Percentiles rank a stretch among this genome's conserved stretches.
Conservation (phyloP, 768 basidiomycete species). For the Suillus alpinus region DNA sequence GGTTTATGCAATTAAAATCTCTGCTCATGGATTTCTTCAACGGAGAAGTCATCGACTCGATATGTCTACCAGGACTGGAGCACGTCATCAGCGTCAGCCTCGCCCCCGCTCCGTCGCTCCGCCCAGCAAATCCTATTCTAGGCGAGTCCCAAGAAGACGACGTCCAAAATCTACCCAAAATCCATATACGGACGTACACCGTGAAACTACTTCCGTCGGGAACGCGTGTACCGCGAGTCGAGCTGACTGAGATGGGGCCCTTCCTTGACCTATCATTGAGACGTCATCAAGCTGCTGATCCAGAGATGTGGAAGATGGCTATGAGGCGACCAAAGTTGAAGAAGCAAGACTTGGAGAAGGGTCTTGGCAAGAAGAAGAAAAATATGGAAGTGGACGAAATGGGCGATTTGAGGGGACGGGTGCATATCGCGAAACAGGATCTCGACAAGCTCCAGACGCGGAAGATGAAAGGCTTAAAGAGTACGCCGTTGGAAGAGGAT, state of each 20-base stretch:
- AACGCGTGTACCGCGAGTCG: conserved; percentile 74
- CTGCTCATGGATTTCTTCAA: conserved; percentile 90
- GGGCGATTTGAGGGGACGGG: conserved; percentile 90
- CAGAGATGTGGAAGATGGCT: conserved; percentile 78
- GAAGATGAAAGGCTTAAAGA: conserved; percentile 94
- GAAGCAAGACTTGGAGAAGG: conserved; percentile 83
- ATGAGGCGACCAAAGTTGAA: conserved; percentile 83
- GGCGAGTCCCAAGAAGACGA: conserved; percentile 35
- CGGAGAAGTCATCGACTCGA: conserved; percentile 77
- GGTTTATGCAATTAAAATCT: conserved; percentile 89
- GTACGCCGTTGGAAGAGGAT: conserved; percentile 24
- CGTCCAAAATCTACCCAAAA: conserved; percentile 58
- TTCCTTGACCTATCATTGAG: conserved; percentile 80
- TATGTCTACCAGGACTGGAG: conserved; percentile 82
- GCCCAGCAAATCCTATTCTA: conserved; percentile 30
- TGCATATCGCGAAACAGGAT: conserved; percentile 91
- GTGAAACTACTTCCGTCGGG: conserved; percentile 73
- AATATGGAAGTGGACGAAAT: conserved; percentile 97
- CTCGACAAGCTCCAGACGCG: conserved; percentile 80
- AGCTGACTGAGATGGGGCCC: conserved; percentile 88
- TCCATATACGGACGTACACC: conserved; percentile 89
- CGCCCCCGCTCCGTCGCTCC: conserved; percentile 60
- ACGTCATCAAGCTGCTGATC: conserved; percentile 69
- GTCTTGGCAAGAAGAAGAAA: conserved; percentile 89
- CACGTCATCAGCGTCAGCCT: conserved; percentile 84